Base-by-base conservation (phyloP, 352 stramenopile species). In the Elongisporangium undulatum region DNA sequence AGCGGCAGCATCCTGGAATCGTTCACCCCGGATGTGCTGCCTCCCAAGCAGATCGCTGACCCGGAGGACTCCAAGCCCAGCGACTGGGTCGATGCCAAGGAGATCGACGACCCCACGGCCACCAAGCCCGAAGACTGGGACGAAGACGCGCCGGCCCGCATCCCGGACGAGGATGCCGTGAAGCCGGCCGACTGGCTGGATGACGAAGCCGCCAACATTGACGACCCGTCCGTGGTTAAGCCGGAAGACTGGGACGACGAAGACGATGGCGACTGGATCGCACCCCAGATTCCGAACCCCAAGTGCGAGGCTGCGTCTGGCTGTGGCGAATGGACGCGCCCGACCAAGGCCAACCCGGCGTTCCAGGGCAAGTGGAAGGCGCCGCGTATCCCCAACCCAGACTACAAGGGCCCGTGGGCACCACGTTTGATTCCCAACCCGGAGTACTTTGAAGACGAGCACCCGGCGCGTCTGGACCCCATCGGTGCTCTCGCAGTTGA, bases 191-290 rank as follows among this genome's bases (percentile, higher is more conserved):
- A 85, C 23, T 98, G 94, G 94, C 65, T 97, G 16, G 93, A 98
- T 51, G 72, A 95, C 34, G 90, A 97, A 39, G 60, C 69, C 13
- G 56, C 70, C 0, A 70, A 90, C 66, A 94, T 98, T 26, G 58
- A 82, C 49, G 92, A 98, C 54, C 86, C 91, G 13, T 60, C 67
- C 21, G 80, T 91, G 19, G 23, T 62, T 2, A 95, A 96, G 58
- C 94, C 94, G 1, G 85, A 96, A 54, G 94, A 98, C 71, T 98
- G 94, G 94, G 92, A 98, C 49, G 94, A 98, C 55, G 89, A 97
- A 56, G 80, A 97, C 51, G 92, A 98, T 39, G 93, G 93, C 17
- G 83, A 97, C 24, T 98, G 87, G 72, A 72, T 98, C 22, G 63
- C 89, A 8, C 90, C 87, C n/a, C 69, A 91, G 71, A 85, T 98